Percentiles rank a stretch among this genome's conserved stretches.
Conservation (phyloP, 1,284 basidiomycete species). For the Rhodotorula mucilaginosa region DNA sequence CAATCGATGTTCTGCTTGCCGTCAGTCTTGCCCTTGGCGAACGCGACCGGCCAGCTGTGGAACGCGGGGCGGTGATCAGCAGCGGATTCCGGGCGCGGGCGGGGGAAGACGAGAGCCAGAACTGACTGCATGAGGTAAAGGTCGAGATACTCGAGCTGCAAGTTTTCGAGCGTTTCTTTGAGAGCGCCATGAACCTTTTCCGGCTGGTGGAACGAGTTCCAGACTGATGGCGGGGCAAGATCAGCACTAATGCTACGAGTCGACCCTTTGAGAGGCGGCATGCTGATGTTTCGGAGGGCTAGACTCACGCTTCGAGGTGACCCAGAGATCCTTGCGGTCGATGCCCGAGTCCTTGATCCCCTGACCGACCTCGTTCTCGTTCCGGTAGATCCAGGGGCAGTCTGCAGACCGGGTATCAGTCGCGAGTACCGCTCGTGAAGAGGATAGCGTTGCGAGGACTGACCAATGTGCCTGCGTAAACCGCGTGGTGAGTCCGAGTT, state of each 20-base stretch:
- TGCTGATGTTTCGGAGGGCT: no score
- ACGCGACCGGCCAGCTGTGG: conserved; percentile 43
- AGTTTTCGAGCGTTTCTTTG: conserved; percentile 66
- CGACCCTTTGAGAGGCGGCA: background rate
- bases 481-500: background rate
- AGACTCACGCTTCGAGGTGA: conserved; percentile 57
- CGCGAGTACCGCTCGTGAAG: background rate
- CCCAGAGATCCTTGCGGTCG: conserved; percentile 64
- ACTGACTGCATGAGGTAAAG: conserved; percentile 75
- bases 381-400: conserved; percentile 68
- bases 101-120: conserved; percentile 44
- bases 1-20: conserved; percentile 58
- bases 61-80: no score
- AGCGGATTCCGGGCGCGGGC: no score
- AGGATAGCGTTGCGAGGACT: no score
- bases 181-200: conserved; percentile 64
- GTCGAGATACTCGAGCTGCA: conserved; percentile 73
- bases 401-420: conserved; percentile 50
- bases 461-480: conserved; percentile 3
- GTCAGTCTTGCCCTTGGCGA: conserved; percentile 46
- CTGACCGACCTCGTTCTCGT: conserved; percentile 81
- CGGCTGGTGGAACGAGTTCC: conserved; percentile 60
- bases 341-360: conserved; percentile 66
- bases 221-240: conserved; percentile 55
- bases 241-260: no score